These are phyloP conservation scores for Penicillium corylophilum DNA, from an alignment of 2,329 filamentous ascomycete species.

Conservation along the genomic window DNA sequence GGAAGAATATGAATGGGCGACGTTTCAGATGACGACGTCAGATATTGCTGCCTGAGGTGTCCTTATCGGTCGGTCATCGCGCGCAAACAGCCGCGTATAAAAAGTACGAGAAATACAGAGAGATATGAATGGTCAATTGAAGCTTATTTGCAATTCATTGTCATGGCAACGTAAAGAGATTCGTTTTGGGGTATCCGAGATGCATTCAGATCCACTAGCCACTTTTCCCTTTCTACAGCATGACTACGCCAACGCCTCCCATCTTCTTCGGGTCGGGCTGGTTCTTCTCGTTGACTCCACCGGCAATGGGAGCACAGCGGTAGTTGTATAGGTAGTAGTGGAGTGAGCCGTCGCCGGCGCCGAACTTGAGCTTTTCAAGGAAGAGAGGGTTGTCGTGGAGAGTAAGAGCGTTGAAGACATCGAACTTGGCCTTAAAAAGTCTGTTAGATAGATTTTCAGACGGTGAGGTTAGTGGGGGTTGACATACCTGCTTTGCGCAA, in stretches of 20 bases:
- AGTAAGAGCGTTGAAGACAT: slow-evolving; percentile 95
- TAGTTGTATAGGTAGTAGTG: slow-evolving; percentile 99
- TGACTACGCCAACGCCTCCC: slow-evolving; percentile 87
- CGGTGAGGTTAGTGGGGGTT: not conserved
- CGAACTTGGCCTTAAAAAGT: slow-evolving; percentile 64
- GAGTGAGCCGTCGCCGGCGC: slow-evolving; percentile 87
- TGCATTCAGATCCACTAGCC: slow-evolving; percentile 10
- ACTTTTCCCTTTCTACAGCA: slow-evolving; percentile 55
- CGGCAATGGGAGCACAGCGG: slow-evolving; percentile 77
- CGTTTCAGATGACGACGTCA: slow-evolving; percentile 21
- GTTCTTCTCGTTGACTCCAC: slow-evolving; percentile 80
- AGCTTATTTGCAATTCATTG: not conserved
- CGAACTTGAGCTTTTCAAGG: slow-evolving; percentile 91
- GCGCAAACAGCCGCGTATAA: not conserved
- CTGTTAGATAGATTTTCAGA: slow-evolving; percentile 3
- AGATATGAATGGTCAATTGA: not conserved
- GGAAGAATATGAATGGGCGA: slow-evolving; percentile 9
- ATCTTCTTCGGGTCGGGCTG: slow-evolving; percentile 72
- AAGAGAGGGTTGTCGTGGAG: slow-evolving; percentile 93
- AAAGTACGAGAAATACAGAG: not conserved
- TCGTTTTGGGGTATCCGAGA: slow-evolving; percentile 14
- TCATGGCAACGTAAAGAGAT: slow-evolving; percentile 11
- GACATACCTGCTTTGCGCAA: slow-evolving; percentile 70
- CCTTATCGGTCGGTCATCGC: not conserved
- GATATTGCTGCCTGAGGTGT: slow-evolving; percentile 17